Evolutionary conservation across 331 rosid species (phyloP).

Genomic region (Arachis monticola): DNA sequence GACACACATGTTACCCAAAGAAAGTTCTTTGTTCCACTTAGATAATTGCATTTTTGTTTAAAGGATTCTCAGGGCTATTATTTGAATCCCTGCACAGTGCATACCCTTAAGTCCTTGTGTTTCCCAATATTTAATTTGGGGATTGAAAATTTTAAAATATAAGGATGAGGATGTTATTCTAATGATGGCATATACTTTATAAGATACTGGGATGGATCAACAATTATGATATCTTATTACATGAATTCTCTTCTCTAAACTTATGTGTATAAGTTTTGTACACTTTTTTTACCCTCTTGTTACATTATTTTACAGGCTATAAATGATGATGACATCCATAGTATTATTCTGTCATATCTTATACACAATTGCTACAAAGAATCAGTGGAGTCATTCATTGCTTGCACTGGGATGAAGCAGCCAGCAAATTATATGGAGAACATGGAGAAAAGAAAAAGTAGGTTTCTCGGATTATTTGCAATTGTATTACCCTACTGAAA

Average conservation of each 20-base stretch:
- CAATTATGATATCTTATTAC: constrained; percentile 13
- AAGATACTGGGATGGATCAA: neutral
- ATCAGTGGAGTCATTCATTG: constrained; percentile 79
- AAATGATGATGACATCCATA: constrained; percentile 71
- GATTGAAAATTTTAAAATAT: neutral
- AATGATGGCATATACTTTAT: constrained; percentile 2
- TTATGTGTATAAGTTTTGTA: constrained; percentile 8
- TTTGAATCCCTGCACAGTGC: neutral
- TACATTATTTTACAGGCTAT: constrained; percentile 57
- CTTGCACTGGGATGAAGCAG: constrained; percentile 75
- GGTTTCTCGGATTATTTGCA: constrained; percentile 33
- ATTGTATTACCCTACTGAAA: constrained; percentile 15
- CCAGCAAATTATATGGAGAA: constrained; percentile 67
- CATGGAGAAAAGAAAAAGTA: constrained; percentile 95
- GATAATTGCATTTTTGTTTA: neutral
- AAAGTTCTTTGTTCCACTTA: neutral
- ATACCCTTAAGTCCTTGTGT: constrained; percentile 5
- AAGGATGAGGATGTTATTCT: neutral
- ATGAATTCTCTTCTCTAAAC: constrained; percentile 16
- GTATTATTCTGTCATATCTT: constrained; percentile 82
- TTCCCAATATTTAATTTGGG: constrained; percentile 11
- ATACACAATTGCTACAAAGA: constrained; percentile 92
- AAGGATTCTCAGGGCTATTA: neutral
- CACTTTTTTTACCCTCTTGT: neutral
- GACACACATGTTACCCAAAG: neutral